These are phyloP conservation scores for Plasmodium sp. DNA, from an alignment of 169 alveolate species.

Conservation along the genomic window DNA sequence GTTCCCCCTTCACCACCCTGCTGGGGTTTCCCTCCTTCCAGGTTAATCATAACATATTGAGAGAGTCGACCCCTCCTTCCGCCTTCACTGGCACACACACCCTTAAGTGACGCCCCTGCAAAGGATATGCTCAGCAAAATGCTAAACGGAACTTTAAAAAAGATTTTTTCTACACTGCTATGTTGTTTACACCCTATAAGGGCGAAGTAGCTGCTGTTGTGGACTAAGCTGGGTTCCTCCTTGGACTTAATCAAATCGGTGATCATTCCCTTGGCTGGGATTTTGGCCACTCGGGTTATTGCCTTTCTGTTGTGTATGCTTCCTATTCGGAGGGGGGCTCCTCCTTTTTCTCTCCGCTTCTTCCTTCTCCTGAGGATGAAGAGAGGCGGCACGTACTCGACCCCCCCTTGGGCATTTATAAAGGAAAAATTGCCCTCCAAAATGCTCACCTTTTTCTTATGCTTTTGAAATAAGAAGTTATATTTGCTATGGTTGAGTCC, in stretches of 20 bases:
- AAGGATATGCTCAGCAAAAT: neutral
- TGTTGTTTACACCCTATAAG: slow-evolving; percentile 23
- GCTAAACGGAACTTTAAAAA: slow-evolving; percentile 1
- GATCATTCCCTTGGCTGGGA: slow-evolving; percentile 3
- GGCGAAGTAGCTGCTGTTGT: slow-evolving; percentile 8
- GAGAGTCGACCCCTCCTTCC: neutral
- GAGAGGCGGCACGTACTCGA: slow-evolving; percentile 26
- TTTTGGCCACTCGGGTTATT: slow-evolving; percentile 4
- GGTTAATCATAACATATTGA: slow-evolving; percentile 5
- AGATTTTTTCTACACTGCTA: neutral
- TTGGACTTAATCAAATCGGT: neutral
- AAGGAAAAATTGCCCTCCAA: slow-evolving; percentile 28
- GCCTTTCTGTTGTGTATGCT: neutral
- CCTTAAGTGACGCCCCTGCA: neutral
- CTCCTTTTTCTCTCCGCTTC: neutral
- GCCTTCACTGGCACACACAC: neutral
- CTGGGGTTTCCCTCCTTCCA: neutral
- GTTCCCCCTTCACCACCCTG: neutral
- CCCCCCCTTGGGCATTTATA: slow-evolving; percentile 22
- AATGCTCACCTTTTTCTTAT: slow-evolving; percentile 40
- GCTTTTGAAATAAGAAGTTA: slow-evolving; percentile 26
- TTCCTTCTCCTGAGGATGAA: slow-evolving; percentile 15
- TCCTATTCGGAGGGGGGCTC: neutral
- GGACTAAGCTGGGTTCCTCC: neutral
- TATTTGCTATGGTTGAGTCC: slow-evolving; percentile 31